Evolutionary conservation across 1,284 basidiomycete genomes (phyloP), one percentile per base, ranked within the genome.

Genomic region (Ustilago trichophora): DNA sequence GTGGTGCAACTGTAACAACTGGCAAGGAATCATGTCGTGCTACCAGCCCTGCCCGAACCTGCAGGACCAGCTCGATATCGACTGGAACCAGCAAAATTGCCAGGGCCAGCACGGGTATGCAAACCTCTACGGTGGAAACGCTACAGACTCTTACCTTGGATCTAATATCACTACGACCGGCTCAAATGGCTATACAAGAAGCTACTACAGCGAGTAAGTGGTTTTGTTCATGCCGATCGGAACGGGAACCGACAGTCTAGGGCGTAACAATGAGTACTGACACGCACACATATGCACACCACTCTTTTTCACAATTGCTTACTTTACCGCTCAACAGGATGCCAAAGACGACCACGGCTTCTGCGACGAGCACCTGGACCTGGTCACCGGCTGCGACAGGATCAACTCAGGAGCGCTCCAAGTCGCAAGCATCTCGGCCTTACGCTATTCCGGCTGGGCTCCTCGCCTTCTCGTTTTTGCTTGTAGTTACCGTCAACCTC

Each of bases 1-100:
- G 54, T 57, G 54, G 54, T 57, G 54, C 36, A 57, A 50, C 18
- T 57, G 54, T 42, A 57, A 57, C 47, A 57, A 50, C 34, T 57
- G 54, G 54, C 54, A 57, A 37, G 54, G 54, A 6, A 31, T 57
- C 36, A 12, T 57, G 7, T 45, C 54, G 18, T 57, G 54, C 54
- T 57, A 50, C 25, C 40, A 57, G 47, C 54, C 54, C 5, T 57
- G 54, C 16, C 54, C 47, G 12, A 45, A 57, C 22, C 41, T 57
- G 10, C 54, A 57, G 19, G 37, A 50, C 9, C 54, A 57, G 35
- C 24, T 35, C 42, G 54, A 57, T 24, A 46, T 57, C 31, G 42
- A 57, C 12, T 57, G 54, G 54, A 49, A 57, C 19, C 54, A 57
- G 47, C 47, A 50, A 21, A 57, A 57, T 22, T 57, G 54, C 36